phyloP scores from a whole-genome alignment of 2,329 filamentous ascomycete genomes.

The Teratosphaeria nubilosa region DNA sequence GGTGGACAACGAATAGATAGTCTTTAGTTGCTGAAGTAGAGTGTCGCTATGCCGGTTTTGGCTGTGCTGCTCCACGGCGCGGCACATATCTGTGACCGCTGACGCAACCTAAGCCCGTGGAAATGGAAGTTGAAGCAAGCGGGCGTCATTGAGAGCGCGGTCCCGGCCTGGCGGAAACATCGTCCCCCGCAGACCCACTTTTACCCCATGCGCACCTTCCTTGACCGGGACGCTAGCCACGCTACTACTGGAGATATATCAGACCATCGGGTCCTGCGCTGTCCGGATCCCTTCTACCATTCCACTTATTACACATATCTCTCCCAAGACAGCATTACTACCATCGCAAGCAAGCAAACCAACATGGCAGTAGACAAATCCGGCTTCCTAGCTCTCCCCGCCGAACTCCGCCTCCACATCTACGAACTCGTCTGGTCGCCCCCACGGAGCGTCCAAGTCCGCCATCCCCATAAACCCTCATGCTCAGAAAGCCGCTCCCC shows the following conservation, averaged over 20 bases:
- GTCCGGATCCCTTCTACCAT: too few relatives aligned
- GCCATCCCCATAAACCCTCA: neutral
- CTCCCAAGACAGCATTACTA: too few relatives aligned
- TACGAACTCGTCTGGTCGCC: slow-evolving; percentile 2
- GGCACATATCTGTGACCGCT: too few relatives aligned
- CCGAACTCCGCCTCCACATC: slow-evolving; percentile 5
- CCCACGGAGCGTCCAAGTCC: neutral
- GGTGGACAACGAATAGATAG: too few relatives aligned
- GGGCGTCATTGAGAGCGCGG: too few relatives aligned
- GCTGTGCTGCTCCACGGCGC: too few relatives aligned
- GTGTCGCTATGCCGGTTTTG: too few relatives aligned
- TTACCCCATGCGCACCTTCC: neutral
- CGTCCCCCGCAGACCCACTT: neutral
- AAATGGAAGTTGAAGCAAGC: too few relatives aligned
- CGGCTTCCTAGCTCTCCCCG: slow-evolving; percentile 1
- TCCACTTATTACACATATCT: too few relatives aligned
- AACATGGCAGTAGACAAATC: neutral
- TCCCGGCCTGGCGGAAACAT: neutral
- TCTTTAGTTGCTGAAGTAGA: too few relatives aligned
- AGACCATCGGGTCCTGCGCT: neutral
- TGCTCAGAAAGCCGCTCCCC: neutral
- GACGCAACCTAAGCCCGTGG: too few relatives aligned
- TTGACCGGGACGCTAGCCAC: neutral
- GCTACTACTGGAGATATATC: neutral
- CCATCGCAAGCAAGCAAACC: neutral